A percentile compares a stretch with the other conserved stretches of the same genome.
Conservation (phyloP, 2,329 filamentous ascomycete genomes). For the Sporothrix protearum region DNA sequence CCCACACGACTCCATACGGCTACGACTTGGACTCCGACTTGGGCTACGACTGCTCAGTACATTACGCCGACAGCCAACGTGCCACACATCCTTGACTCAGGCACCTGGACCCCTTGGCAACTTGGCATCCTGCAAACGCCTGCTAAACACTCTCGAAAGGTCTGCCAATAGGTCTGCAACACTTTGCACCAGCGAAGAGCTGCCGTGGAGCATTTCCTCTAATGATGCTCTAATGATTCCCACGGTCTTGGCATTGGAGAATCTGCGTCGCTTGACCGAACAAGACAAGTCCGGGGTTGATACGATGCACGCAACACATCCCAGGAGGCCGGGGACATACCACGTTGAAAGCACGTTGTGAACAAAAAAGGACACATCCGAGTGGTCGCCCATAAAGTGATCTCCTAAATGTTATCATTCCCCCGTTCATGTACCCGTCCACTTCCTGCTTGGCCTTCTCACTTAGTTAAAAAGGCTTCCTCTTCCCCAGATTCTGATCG, state of each 20-base stretch:
- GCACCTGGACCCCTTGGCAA: neutral
- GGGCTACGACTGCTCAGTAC: neutral
- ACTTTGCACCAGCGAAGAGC: neutral
- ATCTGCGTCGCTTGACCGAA: neutral
- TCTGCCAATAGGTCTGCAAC: neutral
- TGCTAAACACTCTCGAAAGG: neutral
- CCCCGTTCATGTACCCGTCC: neutral
- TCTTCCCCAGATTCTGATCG: slow-evolving; percentile 1
- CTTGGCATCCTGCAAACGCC: slow-evolving; percentile 8
- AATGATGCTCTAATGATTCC: slow-evolving; percentile 14
- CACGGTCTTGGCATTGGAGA: neutral
- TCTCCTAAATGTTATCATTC: neutral
- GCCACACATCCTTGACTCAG: neutral
- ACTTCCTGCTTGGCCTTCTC: neutral
- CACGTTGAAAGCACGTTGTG: neutral
- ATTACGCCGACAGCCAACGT: neutral
- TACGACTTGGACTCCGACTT: neutral
- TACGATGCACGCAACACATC: neutral
- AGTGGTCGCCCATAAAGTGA: neutral
- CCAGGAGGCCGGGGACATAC: neutral
- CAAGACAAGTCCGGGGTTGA: neutral
- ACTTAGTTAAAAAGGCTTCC: neutral
- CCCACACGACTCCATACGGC: neutral
- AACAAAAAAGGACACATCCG: neutral
- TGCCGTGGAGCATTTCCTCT: neutral